A percentile compares a stretch with the other conserved stretches of the same genome.
Conservation (phyloP, 2,329 filamentous ascomycete species). For the Lecanosticta acicola region DNA sequence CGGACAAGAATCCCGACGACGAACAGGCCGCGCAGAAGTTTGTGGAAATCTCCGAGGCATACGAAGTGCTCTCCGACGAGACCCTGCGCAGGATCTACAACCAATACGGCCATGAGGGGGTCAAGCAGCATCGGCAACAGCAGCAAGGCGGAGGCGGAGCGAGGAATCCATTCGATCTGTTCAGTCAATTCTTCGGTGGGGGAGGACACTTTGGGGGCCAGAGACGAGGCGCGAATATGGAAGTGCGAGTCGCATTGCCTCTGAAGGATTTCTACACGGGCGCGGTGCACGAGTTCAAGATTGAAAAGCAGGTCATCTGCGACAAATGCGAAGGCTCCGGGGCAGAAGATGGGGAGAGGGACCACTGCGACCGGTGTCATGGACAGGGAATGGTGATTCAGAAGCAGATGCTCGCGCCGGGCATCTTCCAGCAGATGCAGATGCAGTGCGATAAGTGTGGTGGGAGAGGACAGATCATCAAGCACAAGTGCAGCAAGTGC, state of each 20-base stretch:
- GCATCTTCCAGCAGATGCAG: conserved; percentile 98
- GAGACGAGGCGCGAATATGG: conserved; percentile 80
- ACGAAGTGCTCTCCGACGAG: conserved; percentile 78
- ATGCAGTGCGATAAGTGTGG: conserved; percentile 81
- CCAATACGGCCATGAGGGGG: conserved; percentile 83
- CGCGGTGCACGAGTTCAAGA: conserved; percentile 74
- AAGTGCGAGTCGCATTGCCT: conserved; percentile 72
- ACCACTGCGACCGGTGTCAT: conserved; percentile 69
- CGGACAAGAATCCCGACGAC: conserved; percentile 92
- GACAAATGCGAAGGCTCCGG: conserved; percentile 84
- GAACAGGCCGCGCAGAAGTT: conserved; percentile 81
- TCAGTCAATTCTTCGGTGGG: conserved; percentile 93
- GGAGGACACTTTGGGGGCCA: conserved; percentile 73
- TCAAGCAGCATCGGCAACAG: conserved; percentile 74
- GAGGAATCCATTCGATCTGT: conserved; percentile 92
- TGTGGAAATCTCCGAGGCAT: conserved; percentile 88
- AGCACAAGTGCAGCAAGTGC: conserved; percentile 78
- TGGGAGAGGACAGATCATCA: conserved; percentile 81
- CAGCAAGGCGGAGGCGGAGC: conserved; percentile 52
- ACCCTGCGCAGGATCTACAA: conserved; percentile 87
- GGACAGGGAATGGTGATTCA: conserved; percentile 80
- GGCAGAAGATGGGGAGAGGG: conserved; percentile 66
- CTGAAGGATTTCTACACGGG: conserved; percentile 92
- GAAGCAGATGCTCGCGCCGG: conserved; percentile 88
- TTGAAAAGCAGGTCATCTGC: conserved; percentile 94